A percentile compares a stretch with the other conserved stretches of the same genome.
Conservation (phyloP, 2,329 filamentous ascomycete genomes). For the Coniosporium tulheliwenetii region DNA sequence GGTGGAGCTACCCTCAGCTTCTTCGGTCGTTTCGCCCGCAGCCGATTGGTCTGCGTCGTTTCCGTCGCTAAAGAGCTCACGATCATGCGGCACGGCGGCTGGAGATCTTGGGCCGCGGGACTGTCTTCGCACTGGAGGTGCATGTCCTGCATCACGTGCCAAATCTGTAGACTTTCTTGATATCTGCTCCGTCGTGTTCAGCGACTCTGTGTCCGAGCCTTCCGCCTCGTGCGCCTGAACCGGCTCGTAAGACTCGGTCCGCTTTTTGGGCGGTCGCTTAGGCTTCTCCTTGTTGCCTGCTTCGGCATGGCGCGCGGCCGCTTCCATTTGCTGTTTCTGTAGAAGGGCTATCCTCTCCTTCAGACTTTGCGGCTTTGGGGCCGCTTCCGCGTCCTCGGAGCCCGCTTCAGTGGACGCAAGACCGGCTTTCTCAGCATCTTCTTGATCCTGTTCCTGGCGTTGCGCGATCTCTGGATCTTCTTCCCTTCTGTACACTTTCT, state of each 20-base stretch:
- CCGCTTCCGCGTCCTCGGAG: conserved; percentile 51
- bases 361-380: conserved; percentile 80
- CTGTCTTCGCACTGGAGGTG: conserved; percentile 17
- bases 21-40: conserved; percentile 45
- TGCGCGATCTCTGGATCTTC: conserved; percentile 59
- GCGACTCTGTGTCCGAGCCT: conserved; percentile 18
- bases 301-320: conserved; percentile 68
- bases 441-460: conserved; percentile 47
- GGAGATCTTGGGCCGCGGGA: conserved; percentile 23
- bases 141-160: conserved; percentile 16
- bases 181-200: conserved; percentile 11
- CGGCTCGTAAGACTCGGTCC: conserved; percentile 29
- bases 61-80: conserved; percentile 42
- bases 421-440: conserved; percentile 54
- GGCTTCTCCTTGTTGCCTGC: conserved; percentile 70
- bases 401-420: conserved; percentile 29
- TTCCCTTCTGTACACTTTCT: conserved; percentile 70
- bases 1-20: conserved; percentile 45
- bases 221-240: conserved; percentile 18
- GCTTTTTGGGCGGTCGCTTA: conserved; percentile 59
- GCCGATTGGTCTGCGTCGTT: conserved; percentile 52
- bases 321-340: conserved; percentile 86
- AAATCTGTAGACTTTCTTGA: conserved; percentile 21
- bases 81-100: conserved; percentile 23
- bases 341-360: conserved; percentile 92